Percentiles rank a stretch among this genome's conserved stretches.
Evolutionary conservation across 805 yeast species (phyloP).

Genomic region (Dipodascopsis uninucleata): DNA sequence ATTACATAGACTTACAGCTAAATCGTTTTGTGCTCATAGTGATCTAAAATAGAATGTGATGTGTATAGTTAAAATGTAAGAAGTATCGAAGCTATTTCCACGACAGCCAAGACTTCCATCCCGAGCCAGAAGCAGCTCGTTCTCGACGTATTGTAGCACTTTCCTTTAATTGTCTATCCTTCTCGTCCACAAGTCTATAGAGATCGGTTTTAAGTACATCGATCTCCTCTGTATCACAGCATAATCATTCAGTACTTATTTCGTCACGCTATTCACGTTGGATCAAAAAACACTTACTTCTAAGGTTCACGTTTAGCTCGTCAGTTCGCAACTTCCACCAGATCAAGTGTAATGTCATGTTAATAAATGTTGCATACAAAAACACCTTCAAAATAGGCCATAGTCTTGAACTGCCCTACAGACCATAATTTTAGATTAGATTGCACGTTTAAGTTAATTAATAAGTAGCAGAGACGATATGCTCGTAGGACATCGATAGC

Average conservation of each 20-base stretch:
- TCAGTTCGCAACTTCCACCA: conserved; percentile 27
- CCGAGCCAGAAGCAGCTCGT: too few species aligned
- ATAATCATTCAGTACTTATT: not conserved
- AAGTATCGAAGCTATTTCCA: too few species aligned
- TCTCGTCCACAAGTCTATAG: conserved; percentile 6
- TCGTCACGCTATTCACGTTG: not conserved
- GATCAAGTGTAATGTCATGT: conserved; percentile 23
- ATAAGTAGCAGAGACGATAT: too few species aligned
- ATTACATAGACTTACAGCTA: too few species aligned
- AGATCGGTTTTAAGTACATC: conserved; percentile 8
- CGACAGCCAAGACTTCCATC: too few species aligned
- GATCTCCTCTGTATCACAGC: conserved; percentile 2
- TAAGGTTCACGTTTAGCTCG: conserved; percentile 8
- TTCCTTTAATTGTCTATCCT: not conserved
- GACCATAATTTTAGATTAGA: too few species aligned
- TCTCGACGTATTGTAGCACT: too few species aligned
- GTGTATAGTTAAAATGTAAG: too few species aligned
- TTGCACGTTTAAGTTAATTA: too few species aligned
- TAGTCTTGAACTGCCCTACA: conserved; percentile 21
- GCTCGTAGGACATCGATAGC: too few species aligned
- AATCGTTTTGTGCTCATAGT: too few species aligned
- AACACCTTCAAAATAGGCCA: conserved; percentile 26
- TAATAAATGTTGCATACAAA: conserved; percentile 18
- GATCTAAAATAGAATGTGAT: too few species aligned
- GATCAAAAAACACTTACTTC: conserved; percentile 6